A percentile compares a stretch with the other conserved stretches of the same genome.
These are phyloP conservation scores for Albifimbria verrucaria DNA, from an alignment of 2,329 filamentous ascomycete genomes.

Conservation along the genomic window DNA sequence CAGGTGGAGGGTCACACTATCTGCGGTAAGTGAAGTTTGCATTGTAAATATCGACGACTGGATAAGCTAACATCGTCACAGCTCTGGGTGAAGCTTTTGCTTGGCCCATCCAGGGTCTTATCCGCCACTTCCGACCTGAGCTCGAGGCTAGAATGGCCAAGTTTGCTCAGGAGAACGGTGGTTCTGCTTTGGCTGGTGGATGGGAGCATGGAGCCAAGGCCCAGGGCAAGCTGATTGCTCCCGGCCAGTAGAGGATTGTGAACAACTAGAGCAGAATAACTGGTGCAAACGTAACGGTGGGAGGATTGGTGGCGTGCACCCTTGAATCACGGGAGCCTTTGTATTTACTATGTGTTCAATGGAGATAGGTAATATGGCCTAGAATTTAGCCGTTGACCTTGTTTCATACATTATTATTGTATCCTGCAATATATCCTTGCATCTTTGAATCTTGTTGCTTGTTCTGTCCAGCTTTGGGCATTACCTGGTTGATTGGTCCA, in stretches of 20 bases:
- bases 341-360: slow-evolving; percentile 15
- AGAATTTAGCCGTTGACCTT: not conserved
- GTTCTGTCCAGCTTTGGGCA: no score
- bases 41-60: slow-evolving; percentile 24
- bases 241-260: slow-evolving; percentile 79
- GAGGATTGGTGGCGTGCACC: slow-evolving; percentile 7
- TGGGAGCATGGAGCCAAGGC: slow-evolving; percentile 74
- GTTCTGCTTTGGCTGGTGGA: slow-evolving; percentile 77
- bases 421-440: no score
- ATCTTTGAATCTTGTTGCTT: no score
- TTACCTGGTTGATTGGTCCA: no score
- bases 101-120: slow-evolving; percentile 97
- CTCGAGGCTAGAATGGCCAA: slow-evolving; percentile 86
- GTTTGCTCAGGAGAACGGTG: slow-evolving; percentile 70
- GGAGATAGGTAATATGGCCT: slow-evolving; percentile 2
- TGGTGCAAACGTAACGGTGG: slow-evolving; percentile 7
- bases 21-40: slow-evolving; percentile 62
- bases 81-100: slow-evolving; percentile 95
- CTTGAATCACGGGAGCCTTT: slow-evolving; percentile 6
- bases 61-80: slow-evolving; percentile 28
- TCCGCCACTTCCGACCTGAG: slow-evolving; percentile 96
- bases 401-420: no score
- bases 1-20: slow-evolving; percentile 99
- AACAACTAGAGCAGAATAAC: not conserved
- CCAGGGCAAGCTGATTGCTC: slow-evolving; percentile 81